Conservation (phyloP, 345 rosid species). For the Kernera saxatilis region DNA sequence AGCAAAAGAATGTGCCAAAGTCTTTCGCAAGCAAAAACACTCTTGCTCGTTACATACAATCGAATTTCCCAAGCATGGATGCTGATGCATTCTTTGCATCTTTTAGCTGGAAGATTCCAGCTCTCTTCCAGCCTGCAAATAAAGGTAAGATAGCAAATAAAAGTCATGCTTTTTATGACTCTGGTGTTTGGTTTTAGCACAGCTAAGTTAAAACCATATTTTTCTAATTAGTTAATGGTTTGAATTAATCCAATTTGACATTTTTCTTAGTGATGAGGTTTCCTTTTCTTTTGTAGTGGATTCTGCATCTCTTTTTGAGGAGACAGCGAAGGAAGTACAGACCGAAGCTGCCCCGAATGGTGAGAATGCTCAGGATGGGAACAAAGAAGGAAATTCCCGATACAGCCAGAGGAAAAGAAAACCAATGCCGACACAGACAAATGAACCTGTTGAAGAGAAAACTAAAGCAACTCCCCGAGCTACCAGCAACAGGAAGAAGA, state of each 20-base stretch:
- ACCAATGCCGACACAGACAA: conserved; percentile 22
- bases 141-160: conserved; percentile 34
- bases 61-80: conserved; percentile 52
- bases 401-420: conserved; percentile 38
- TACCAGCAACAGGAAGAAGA: conserved; percentile 37
- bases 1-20: conserved; percentile 10
- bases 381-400: conserved; percentile 22
- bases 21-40: conserved; percentile 61
- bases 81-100: conserved; percentile 58
- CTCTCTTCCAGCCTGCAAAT: conserved; percentile 30
- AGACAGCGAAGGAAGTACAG: conserved; percentile 22
- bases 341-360: not conserved
- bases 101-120: conserved; percentile 81
- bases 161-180: not conserved
- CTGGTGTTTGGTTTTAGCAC: not conserved
- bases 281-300: conserved; percentile 14
- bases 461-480: conserved; percentile 21
- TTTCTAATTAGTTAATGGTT: not conserved
- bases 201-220: not conserved
- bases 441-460: conserved; percentile 11
- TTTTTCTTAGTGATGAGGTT: not conserved
- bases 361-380: conserved; percentile 19
- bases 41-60: conserved; percentile 42
- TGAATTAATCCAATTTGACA: not conserved
- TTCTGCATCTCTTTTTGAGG: conserved; percentile 33